These are phyloP conservation scores for Phytopythium helicoides DNA, from an alignment of 352 stramenopile species.

Conservation along the genomic window DNA sequence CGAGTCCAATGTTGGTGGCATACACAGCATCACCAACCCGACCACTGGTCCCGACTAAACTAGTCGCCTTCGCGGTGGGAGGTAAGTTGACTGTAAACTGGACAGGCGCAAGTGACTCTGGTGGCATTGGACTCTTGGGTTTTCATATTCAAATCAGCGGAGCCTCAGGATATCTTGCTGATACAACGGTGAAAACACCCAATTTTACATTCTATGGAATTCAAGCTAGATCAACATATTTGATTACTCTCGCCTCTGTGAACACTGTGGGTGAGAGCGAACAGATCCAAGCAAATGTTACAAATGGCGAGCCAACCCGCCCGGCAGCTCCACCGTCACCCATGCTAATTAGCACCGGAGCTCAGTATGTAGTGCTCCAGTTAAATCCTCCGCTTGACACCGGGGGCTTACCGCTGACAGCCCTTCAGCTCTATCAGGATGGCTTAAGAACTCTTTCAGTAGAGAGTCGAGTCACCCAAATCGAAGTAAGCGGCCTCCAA, in stretches of 20 bases:
- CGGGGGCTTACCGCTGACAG: conserved; percentile 32
- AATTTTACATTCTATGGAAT: conserved; percentile 21
- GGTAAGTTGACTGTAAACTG: conserved; percentile 31
- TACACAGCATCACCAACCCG: conserved; percentile 19
- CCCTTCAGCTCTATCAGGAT: conserved; percentile 43
- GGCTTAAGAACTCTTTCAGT: conserved; percentile 19
- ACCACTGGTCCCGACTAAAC: conserved; percentile 13
- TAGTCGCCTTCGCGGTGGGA: conserved; percentile 16
- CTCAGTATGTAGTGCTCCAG: conserved; percentile 31
- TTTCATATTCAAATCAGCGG: conserved; percentile 17
- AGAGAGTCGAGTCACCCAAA: conserved; percentile 14
- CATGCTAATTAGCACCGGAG: conserved; percentile 11
- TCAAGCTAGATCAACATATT: conserved; percentile 25
- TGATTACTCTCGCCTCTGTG: conserved; percentile 15
- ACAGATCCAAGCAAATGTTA: conserved; percentile 5
- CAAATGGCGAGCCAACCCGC: conserved; percentile 21
- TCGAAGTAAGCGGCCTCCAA: conserved; percentile 21
- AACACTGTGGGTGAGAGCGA: conserved; percentile 27
- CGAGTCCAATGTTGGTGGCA: conserved; percentile 25
- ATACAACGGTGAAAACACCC: background rate
- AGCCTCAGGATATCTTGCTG: conserved; percentile 1
- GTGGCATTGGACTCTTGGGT: conserved; percentile 27
- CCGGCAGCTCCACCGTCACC: conserved; percentile 25
- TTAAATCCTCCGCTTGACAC: conserved; percentile 36
- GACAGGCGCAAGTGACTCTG: conserved; percentile 27